These are phyloP conservation scores for Trichocladium antarcticum DNA, from an alignment of 495 filamentous ascomycete species.

Conservation along the genomic window DNA sequence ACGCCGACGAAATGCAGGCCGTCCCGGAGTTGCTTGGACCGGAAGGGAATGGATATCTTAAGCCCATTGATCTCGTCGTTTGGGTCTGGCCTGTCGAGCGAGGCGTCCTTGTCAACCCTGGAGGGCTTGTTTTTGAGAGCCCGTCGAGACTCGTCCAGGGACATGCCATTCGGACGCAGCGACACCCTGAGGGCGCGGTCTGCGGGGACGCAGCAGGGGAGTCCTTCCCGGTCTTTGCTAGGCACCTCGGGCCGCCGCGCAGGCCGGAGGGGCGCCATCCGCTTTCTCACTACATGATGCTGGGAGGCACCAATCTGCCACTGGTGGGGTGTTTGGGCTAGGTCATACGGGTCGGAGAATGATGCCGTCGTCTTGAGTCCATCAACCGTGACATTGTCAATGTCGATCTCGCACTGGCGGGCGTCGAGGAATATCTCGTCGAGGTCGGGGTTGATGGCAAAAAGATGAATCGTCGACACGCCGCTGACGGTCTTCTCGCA, in stretches of 20 bases:
- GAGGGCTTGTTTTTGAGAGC: conserved; percentile 25
- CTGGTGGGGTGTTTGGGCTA: conserved; percentile 48
- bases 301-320: conserved; percentile 55
- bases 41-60: conserved; percentile 59
- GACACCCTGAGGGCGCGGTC: conserved; percentile 34
- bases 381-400: conserved; percentile 53
- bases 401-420: conserved; percentile 67
- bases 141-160: conserved; percentile 27
- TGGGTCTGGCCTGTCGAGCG: conserved; percentile 21
- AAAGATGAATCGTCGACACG: conserved; percentile 66
- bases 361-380: conserved; percentile 50
- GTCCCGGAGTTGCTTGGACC: conserved; percentile 60
- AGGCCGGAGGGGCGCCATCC: conserved; percentile 52
- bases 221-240: conserved; percentile 27
- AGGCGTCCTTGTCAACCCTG: conserved; percentile 21
- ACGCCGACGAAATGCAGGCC: conserved; percentile 85
- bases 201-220: conserved; percentile 31
- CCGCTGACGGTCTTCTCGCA: conserved; percentile 61
- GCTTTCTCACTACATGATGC: conserved; percentile 57
- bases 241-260: conserved; percentile 37
- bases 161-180: conserved; percentile 25
- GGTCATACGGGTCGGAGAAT: conserved; percentile 64
- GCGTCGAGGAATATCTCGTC: conserved; percentile 68
- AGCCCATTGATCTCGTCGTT: conserved; percentile 26
- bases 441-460: conserved; percentile 55